Evolutionary conservation across 1,139 yeast species (phyloP).

Genomic region (Lodderomyces orthopsilosis): DNA sequence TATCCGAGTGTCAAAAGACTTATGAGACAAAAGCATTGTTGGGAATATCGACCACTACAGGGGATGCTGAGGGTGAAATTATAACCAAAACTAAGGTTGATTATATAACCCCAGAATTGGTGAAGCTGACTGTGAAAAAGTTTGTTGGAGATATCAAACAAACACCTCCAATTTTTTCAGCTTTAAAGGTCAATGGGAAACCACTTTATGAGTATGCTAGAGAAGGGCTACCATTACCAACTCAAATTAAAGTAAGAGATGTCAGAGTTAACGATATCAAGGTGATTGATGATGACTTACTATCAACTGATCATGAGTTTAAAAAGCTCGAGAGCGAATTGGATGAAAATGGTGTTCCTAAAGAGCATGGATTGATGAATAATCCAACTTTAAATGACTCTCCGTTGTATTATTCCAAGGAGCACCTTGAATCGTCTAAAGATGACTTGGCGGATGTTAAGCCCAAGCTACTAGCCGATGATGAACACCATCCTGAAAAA

Average conservation of each 20-base stretch:
- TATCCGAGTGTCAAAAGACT: slow-evolving; percentile 69
- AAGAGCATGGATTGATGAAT: slow-evolving; percentile 43
- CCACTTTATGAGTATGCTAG: slow-evolving; percentile 94
- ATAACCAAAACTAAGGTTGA: slow-evolving; percentile 54
- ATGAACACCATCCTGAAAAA: slow-evolving; percentile 27
- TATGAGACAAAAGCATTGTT: slow-evolving; percentile 83
- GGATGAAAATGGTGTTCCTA: slow-evolving; percentile 51
- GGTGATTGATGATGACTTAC: slow-evolving; percentile 50
- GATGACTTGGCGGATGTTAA: slow-evolving; percentile 26
- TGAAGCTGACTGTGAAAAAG: slow-evolving; percentile 51
- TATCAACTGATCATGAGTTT: slow-evolving; percentile 57
- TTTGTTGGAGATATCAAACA: slow-evolving; percentile 80
- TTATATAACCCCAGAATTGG: slow-evolving; percentile 56
- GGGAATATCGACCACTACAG: slow-evolving; percentile 91
- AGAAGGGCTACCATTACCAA: slow-evolving; percentile 80
- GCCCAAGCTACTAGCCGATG: slow-evolving; percentile 25
- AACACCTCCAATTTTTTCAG: slow-evolving; percentile 94
- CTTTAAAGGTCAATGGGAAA: slow-evolving; percentile 90
- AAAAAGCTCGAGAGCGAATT: slow-evolving; percentile 47
- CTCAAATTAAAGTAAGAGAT: slow-evolving; percentile 71
- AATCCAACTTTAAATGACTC: slow-evolving; percentile 67
- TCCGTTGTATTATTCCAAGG: slow-evolving; percentile 55
- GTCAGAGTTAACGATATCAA: slow-evolving; percentile 59
- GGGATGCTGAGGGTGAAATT: slow-evolving; percentile 87
- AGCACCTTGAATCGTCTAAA: slow-evolving; percentile 44